Base-by-base conservation (phyloP, 257 asterid species). In the Solanum stenotomum region DNA sequence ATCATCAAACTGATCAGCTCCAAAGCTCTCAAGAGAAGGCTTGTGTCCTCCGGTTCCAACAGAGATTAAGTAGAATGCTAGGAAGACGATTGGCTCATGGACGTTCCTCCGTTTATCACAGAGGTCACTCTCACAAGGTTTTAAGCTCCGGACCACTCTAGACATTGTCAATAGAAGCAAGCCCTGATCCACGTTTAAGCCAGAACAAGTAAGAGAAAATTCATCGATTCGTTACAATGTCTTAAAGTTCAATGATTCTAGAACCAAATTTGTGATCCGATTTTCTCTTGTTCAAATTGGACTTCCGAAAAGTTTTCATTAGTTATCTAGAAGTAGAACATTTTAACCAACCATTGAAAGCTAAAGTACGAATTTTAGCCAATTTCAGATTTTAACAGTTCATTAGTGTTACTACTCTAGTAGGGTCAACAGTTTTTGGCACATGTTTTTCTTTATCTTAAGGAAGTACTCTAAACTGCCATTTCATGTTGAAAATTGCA, bases 1-100 rank as follows among this genome's bases (percentile, higher is more conserved):
- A 23, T 96, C 99, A 61, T 97, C 99, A 40, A 97, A 97, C 86
- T 97, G 99, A 59, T 97, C 94, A 4, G 99, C 99, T 27, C 99
- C 99, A 81, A 97, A 97, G 93, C 99, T 96, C 92, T 97, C 98
- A 11, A 97, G 90, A 3, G 98, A 91, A 5, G 99, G 98, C 91
- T 95, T 97, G 85, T 95, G 97, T 83, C 98, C 98, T 4, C 99
- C 96, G 1, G 99, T 96, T 61, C 96, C 99, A 0, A 93, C 37
- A 8, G 99, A 96, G 89, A 97, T 90, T 90, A 94, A 87, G 89
- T 97, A 97, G 31, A 97, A 91, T 1, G 96, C 97, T 0, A 94
- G 89, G 86, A 95, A 96, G 94, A 97, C 96, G 71, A 93, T 82
- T 5, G 90, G 77, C 86, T 89, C 94, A 46, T 97, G 98, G 63